A percentile compares a stretch with the other conserved stretches of the same genome.
Conservation (phyloP, 768 basidiomycete species). For the Xerocomellus dryophilus region DNA sequence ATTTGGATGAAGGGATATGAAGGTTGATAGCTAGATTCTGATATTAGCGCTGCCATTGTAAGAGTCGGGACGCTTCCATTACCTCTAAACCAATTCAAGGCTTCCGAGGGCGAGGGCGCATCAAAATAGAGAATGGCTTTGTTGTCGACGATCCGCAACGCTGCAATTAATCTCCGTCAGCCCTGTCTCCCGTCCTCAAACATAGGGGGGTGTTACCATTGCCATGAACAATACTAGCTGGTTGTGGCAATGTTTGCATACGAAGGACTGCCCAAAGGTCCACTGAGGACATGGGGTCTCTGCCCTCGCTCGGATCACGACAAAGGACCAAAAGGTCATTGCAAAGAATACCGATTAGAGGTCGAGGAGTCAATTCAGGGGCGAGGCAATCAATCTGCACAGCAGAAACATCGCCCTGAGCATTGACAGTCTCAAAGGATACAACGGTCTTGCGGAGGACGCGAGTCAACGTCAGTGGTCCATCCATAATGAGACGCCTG, state of each 20-base stretch:
- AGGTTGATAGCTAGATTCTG: slow-evolving; percentile 71
- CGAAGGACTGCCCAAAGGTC: slow-evolving; percentile 97
- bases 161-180: slow-evolving; percentile 36
- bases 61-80: slow-evolving; percentile 16
- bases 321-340: slow-evolving; percentile 93
- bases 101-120: slow-evolving; percentile 78
- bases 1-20: slow-evolving; percentile 80
- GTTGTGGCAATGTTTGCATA: slow-evolving; percentile 91
- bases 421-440: slow-evolving; percentile 75
- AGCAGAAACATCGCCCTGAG: slow-evolving; percentile 72
- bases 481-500: slow-evolving; percentile 93
- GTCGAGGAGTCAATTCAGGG: slow-evolving; percentile 78
- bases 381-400: slow-evolving; percentile 90
- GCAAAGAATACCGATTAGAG: slow-evolving; percentile 80
- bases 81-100: slow-evolving; percentile 91
- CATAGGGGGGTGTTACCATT: slow-evolving; percentile 50
- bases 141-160: slow-evolving; percentile 85
- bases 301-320: slow-evolving; percentile 78
- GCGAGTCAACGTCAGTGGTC: slow-evolving; percentile 78
- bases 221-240: slow-evolving; percentile 85
- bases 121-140: slow-evolving; percentile 91
- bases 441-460: slow-evolving; percentile 84
- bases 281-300: slow-evolving; percentile 68
- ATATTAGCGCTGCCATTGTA: slow-evolving; percentile 3
- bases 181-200: neutral